Base-by-base conservation (phyloP, 441 rosid genomes). In the Croton setiger region DNA sequence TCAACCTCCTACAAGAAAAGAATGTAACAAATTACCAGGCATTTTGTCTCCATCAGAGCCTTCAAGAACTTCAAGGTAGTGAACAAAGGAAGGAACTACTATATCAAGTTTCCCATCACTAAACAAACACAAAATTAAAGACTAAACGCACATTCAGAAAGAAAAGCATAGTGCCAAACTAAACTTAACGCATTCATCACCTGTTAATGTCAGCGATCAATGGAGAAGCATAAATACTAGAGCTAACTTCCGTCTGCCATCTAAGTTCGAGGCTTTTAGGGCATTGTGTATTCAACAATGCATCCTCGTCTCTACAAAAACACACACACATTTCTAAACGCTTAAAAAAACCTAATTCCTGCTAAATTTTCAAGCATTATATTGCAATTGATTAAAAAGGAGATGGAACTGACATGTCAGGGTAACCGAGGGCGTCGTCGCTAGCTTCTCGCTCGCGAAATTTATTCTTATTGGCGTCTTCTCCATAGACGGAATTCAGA, bases 171-270 rank as follows among this genome's bases (percentile, higher is more conserved):
- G 3, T 6, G 54, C n/a, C 5, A 41, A 27, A 4, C 14, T 15
- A 41, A 14, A 5, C 39, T 53, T 35, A 37, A 45, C 55, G 15
- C 2, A 21, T 33, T 4, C 2, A 17, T 2, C 61, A 88, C 99
- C 98, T 87, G 82, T 93, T 96, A 77, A 96, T 91, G 78, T 96
- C 99, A 62, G 98, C 98, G 64, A 96, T 90, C 82, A 93, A 81
- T 5, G 99, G 99, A 54, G 94, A 81, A 52, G 98, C 98, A 56
- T 91, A 96, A 65, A 96, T 77, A 81, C 99, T 93, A 67, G 98
- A 93, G 80, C 98, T 91, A 74, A 93, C 98, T 84, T 96, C 99
- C 35, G 99, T 84, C 74, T 93, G 98, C 99, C 99, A 96, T 79
- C 99, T 87, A 15, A 96, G 90, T 87, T 91, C 98, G 76, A 96